These are phyloP conservation scores for Exophiala sideris DNA, from an alignment of 2,329 filamentous ascomycete genomes.

Conservation along the genomic window DNA sequence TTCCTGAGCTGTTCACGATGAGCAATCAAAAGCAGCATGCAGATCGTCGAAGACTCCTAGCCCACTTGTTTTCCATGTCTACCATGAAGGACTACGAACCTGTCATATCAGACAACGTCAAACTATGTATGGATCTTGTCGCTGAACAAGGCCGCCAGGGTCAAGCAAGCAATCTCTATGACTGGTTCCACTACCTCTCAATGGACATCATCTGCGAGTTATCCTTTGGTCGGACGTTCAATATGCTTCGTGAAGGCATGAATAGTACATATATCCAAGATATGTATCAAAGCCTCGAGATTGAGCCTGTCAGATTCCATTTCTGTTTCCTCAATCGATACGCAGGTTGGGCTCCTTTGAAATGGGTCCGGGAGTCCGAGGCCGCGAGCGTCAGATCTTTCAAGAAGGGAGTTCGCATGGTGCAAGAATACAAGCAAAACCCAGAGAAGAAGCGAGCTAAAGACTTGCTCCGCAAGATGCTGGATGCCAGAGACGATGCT, in stretches of 20 bases:
- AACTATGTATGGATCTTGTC: constrained; percentile 17
- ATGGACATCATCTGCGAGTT: constrained; percentile 13
- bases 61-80: constrained; percentile 22
- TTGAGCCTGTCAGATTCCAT: constrained; percentile 8
- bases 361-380: constrained; percentile 8
- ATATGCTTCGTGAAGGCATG: constrained; percentile 8
- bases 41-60: constrained; percentile 40
- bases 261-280: constrained; percentile 8
- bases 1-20: constrained; percentile 12
- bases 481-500: constrained; percentile 2
- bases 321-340: constrained; percentile 10
- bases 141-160: not conserved
- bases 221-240: constrained; percentile 3
- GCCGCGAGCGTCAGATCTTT: constrained; percentile 7
- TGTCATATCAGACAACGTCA: constrained; percentile 26
- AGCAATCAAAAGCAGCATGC: constrained; percentile 38
- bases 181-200: constrained; percentile 14
- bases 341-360: constrained; percentile 7
- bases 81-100: constrained; percentile 39
- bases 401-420: constrained; percentile 3
- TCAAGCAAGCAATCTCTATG: constrained; percentile 9
- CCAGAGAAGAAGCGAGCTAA: constrained; percentile 3
- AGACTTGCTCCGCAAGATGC: constrained; percentile 10
- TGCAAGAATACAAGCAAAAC: constrained; percentile 7
- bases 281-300: constrained; percentile 8